Percentiles rank a stretch among this genome's conserved stretches.
Evolutionary conservation across 176 grass and related monocot genomes (phyloP).

Genomic region (Hsuehochloa calcarea): DNA sequence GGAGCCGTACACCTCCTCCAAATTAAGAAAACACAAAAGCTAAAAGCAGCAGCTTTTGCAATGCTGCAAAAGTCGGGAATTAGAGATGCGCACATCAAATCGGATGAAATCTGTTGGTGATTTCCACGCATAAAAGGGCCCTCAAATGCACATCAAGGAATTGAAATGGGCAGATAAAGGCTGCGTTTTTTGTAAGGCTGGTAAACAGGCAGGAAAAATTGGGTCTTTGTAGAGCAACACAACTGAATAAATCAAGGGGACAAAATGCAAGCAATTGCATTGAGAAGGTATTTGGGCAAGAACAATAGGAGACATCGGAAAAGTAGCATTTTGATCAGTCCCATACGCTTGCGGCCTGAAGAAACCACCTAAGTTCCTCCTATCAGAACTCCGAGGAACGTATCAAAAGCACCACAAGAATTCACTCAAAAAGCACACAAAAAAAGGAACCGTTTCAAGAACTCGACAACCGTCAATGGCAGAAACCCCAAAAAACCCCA

Average conservation of each 20-base stretch:
- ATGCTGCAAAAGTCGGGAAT: conserved; percentile 24
- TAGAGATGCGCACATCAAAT: conserved; percentile 36
- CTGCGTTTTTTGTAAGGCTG: background rate
- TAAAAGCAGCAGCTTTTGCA: conserved; percentile 39
- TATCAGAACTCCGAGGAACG: background rate
- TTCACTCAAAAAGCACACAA: too few relatives aligned
- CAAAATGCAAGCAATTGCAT: background rate
- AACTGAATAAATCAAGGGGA: background rate
- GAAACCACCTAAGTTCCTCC: background rate
- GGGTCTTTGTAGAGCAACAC: background rate
- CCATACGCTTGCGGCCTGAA: background rate
- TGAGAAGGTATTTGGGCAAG: background rate
- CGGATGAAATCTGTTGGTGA: conserved; percentile 21
- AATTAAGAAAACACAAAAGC: conserved; percentile 51
- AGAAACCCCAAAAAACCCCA: background rate
- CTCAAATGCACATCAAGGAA: background rate
- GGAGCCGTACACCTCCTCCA: conserved; percentile 34
- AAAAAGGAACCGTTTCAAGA: background rate
- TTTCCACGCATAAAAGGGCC: background rate
- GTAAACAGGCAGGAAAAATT: background rate
- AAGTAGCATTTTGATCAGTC: background rate
- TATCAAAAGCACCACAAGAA: too few relatives aligned
- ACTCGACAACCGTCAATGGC: background rate
- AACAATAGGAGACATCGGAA: background rate
- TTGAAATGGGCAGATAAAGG: background rate